Base-by-base conservation (phyloP, 2,329 filamentous ascomycete genomes). In the Colletotrichum godetiae region DNA sequence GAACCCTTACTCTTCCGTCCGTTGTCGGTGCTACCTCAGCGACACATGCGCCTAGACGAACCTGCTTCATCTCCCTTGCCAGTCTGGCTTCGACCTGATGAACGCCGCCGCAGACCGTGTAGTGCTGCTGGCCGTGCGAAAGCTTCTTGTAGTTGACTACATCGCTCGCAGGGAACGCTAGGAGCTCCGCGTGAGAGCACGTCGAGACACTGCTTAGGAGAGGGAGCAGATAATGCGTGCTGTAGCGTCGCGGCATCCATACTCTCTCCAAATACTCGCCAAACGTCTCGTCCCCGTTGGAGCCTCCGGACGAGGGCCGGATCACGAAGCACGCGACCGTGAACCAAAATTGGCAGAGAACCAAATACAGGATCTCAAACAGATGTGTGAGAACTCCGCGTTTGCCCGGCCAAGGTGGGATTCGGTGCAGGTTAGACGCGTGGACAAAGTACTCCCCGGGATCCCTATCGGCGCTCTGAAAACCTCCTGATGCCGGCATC, bases 121-220 rank as follows among this genome's bases (percentile, higher is more conserved):
- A 89, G 74, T 90, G 88, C 31, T 86, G 83, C n/a, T 84, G 82
- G 1, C 85, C 80, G 52, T 86, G 81, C 1, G 87, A 86, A 19
- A 79, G 79, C 56, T 81, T 83, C 76, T 88, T 88, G 77, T 90
- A 90, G 13, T 82, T 83, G 27, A 86, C 82, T 5, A 90, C 69
- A 67, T 91, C 89, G 57, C 82, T 84, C 1, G 89, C 89, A 0
- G 89, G 89, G 31, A 89, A 90, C 0, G 79, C 78, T 1, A 90
- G 79, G 2, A 90, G 78, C 35, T 85, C 82, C 2, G 82, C 79
- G 67, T 90, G 89, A 0, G 88, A 83, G 75, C 88, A 91, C 1
- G 88, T 91, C 4, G 86, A 85, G 7, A 90, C 87, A 71, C 85
- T 85, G 62, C 88, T 87, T 52, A 91, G 82, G 5, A 90, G 80